Base-by-base conservation (phyloP, 2,329 filamentous ascomycete genomes). In the Dothiorella sarmentorum region DNA sequence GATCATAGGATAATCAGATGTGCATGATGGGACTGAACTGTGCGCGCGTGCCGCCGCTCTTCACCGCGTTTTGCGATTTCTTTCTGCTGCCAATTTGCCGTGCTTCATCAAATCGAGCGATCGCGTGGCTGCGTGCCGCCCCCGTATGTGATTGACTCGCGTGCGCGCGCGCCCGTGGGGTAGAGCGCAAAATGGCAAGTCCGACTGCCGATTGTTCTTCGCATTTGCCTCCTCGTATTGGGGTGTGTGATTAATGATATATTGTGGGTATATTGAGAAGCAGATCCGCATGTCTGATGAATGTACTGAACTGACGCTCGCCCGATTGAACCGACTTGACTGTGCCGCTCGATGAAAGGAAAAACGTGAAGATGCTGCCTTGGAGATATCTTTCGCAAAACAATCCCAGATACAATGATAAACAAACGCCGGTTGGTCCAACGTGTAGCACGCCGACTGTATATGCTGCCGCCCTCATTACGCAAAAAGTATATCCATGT, bases 401-500 rank as follows among this genome's bases (percentile, higher is more conserved):
- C n/a, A n/a, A 29, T 53, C 22, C 49, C 35, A 40, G 35, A 40
- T 40, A 53, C 29, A n/a, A n/a, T n/a, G n/a, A n/a, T n/a, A n/a
- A n/a, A n/a, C n/a, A 18, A 53, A 53, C 49, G 49, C 49, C 49
- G 35, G 35, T 29, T 35, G n/a, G n/a, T 38, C 49, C 49, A 7
- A 51, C 17, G 17, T 38, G 20, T 44, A 26, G 22, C 40, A 35
- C 35, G 29, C 20, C 29, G 18, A 22, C 47, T 13, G 13, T 13
- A 53, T 53, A n/a, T n/a, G n/a, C n/a, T n/a, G n/a, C n/a, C n/a
- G 49, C 49, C 40, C 24, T 53, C 49, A 29, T 53, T 53, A 53
- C 49, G n/a, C 11, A 15, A 40, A 9, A 38, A 27, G n/a, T n/a
- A n/a, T n/a, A n/a, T n/a, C n/a, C n/a, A n/a, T n/a, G n/a, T n/a